A percentile compares a stretch with the other conserved stretches of the same genome.
These are phyloP conservation scores for Ophiostoma angusticollis DNA, from an alignment of 2,329 filamentous ascomycete species.

Conservation along the genomic window DNA sequence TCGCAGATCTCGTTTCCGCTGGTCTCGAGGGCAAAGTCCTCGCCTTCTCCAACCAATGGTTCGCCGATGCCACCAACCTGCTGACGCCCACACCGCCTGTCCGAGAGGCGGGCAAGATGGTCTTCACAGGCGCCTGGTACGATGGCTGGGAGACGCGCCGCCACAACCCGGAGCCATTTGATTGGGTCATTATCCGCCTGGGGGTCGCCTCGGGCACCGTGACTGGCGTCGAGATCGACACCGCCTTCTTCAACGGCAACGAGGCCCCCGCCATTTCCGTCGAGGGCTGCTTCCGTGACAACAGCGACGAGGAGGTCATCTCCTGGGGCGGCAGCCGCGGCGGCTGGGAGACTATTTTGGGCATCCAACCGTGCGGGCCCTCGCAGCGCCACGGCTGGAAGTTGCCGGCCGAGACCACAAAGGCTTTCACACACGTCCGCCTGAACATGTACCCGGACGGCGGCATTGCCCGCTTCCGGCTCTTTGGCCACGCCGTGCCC, in stretches of 20 bases:
- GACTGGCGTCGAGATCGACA: slow-evolving; percentile 66
- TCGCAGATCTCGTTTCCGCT: slow-evolving; percentile 45
- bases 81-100: slow-evolving; percentile 51
- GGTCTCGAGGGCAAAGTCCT: slow-evolving; percentile 50
- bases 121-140: slow-evolving; percentile 57
- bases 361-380: slow-evolving; percentile 59
- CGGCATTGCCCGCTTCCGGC: slow-evolving; percentile 66
- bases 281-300: slow-evolving; percentile 56
- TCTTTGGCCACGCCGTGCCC: slow-evolving; percentile 64
- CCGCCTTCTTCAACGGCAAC: slow-evolving; percentile 70
- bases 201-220: slow-evolving; percentile 60
- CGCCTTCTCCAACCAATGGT: slow-evolving; percentile 56
- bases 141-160: slow-evolving; percentile 58
- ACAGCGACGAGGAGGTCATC: slow-evolving; percentile 41
- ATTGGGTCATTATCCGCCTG: slow-evolving; percentile 54
- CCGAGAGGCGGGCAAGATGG: slow-evolving; percentile 53
- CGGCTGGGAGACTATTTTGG: slow-evolving; percentile 60
- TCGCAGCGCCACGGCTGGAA: slow-evolving; percentile 63
- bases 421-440: slow-evolving; percentile 66
- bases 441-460: slow-evolving; percentile 80
- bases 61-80: slow-evolving; percentile 52
- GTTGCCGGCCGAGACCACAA: slow-evolving; percentile 42
- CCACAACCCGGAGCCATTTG: slow-evolving; percentile 51
- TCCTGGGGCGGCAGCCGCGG: slow-evolving; percentile 46
- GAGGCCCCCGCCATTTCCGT: slow-evolving; percentile 69